phyloP scores from a whole-genome alignment of 106 monocot genomes.

The Hemerocallis citrina region DNA sequence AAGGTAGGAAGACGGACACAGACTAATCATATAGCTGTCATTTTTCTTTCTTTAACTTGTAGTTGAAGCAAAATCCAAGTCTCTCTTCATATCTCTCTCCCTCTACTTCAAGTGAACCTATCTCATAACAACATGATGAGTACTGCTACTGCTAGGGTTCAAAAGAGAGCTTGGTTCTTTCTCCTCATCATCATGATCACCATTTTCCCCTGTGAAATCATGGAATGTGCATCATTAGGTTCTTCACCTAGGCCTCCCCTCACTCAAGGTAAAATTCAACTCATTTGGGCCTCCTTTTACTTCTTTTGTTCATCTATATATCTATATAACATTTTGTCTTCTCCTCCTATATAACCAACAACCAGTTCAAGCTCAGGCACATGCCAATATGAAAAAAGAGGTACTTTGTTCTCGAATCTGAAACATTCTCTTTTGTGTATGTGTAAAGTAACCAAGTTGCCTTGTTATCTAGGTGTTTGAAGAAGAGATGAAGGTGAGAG shows the following conservation, averaged over 20 bases:
- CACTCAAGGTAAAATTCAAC: neutral
- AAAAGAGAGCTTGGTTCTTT: slow-evolving; percentile 1
- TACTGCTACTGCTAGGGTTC: neutral
- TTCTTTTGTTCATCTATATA: neutral
- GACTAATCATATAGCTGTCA: neutral
- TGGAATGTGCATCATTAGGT: neutral
- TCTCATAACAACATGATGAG: too few relatives aligned
- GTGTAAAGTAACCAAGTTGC: too few relatives aligned
- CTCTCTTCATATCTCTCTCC: neutral
- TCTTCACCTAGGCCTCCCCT: neutral
- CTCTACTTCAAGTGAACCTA: neutral
- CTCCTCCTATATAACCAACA: neutral
- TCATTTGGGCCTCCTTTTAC: neutral
- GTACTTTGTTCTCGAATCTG: too few relatives aligned
- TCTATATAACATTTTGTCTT: too few relatives aligned
- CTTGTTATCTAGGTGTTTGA: too few relatives aligned
- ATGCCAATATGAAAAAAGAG: neutral
- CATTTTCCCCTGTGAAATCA: neutral
- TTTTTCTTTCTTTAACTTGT: neutral
- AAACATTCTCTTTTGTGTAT: too few relatives aligned
- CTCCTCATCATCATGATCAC: neutral
- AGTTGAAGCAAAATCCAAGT: neutral
- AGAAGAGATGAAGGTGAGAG: neutral
- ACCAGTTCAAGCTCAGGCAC: neutral
- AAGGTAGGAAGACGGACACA: neutral